Base-by-base conservation (phyloP, 768 basidiomycete genomes). In the Kwoniella dejecticola region DNA sequence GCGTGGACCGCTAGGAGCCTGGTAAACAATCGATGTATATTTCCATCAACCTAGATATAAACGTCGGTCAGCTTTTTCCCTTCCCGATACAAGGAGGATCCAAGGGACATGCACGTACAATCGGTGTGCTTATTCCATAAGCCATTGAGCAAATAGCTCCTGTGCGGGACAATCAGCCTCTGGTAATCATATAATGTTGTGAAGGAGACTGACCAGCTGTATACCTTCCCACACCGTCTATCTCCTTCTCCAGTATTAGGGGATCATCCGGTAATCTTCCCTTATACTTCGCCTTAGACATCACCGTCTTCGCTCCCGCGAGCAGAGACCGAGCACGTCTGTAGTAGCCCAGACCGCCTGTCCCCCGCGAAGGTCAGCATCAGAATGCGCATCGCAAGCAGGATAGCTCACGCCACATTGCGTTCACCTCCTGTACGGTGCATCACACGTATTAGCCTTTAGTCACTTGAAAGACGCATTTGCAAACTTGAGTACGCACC, bases 151-250 rank as follows among this genome's bases (percentile, higher is more conserved):
- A 78, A 33, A 82, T 81, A 15, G 82, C 81, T 17, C 81, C 81
- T 61, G 71, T 64, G 13, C 12, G 4, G 45, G 0, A 2, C 24
- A 30, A 44, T 55, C 44, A 54, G 31, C 6, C 45, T 29, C 62
- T 13, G 23, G 12, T n/a, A 5, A 23, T 15, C 29, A 1, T 40
- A n/a, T n/a, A 10, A 24, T 4, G 29, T 6, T 13, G 31, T 46
- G 21, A 31, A 24, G 52, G 24, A 4, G 4, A 57, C 75, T 86
- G 86, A 61, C 90, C 94, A 24, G 89, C 91, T 52, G 88, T 95
- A 79, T 91, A 98, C 52, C 89, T 83, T 44, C 90, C 92, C 52
- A 95, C 87, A 13, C 92, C 92, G 47, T 91, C 89, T 57, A 94
- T 87, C 62, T 87, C 83, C 29, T 86, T 83, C 79, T 94, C 88